Evolutionary conservation across 441 rosid genomes (phyloP).

Genomic region (Euphorbia schlechtendalii): DNA sequence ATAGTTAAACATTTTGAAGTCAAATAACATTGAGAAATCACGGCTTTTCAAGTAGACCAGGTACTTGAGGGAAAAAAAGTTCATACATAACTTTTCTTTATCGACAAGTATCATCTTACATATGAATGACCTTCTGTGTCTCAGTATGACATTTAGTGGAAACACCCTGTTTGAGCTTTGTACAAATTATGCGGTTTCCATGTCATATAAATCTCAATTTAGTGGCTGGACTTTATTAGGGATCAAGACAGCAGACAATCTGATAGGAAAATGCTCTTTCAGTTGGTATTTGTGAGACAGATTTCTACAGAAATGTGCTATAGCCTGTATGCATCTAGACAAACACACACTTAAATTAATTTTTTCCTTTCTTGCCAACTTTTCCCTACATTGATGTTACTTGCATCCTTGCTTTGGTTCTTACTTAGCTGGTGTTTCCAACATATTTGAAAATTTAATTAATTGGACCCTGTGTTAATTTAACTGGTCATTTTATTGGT

Average conservation of each 20-base stretch:
- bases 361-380: not conserved
- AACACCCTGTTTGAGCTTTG: not conserved
- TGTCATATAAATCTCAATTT: too few relatives aligned
- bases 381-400: not conserved
- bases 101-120: not conserved
- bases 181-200: not conserved
- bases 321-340: not conserved
- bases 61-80: too few relatives aligned
- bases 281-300: not conserved
- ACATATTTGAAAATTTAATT: not conserved
- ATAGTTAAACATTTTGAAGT: slow-evolving; percentile 59
- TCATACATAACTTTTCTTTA: slow-evolving; percentile 11
- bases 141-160: not conserved
- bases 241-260: not conserved
- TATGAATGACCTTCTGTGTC: not conserved
- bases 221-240: not conserved
- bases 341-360: too few relatives aligned
- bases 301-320: not conserved
- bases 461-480: not conserved
- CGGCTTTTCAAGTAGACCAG: too few relatives aligned
- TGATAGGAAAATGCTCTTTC: not conserved
- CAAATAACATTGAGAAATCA: slow-evolving; percentile 65
- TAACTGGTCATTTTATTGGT: not conserved
- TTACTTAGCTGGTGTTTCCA: too few relatives aligned
- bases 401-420: too few relatives aligned